phyloP scores from a whole-genome alignment of 495 filamentous ascomycete genomes.

The Lasiosphaeria miniovina region DNA sequence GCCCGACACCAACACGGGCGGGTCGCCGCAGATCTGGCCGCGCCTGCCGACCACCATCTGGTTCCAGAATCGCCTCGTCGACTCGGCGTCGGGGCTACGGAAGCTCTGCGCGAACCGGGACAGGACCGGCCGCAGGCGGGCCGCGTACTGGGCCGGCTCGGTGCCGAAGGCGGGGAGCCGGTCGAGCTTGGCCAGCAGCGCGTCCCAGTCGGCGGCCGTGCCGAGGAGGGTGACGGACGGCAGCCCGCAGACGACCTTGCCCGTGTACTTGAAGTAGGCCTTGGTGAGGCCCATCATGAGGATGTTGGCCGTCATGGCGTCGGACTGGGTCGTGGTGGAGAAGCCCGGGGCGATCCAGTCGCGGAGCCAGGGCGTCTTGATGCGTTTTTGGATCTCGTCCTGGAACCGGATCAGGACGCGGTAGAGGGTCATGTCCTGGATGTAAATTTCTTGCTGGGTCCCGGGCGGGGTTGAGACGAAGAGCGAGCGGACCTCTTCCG shows the following conservation, averaged over 20 bases:
- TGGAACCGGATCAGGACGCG: slow-evolving; percentile 21
- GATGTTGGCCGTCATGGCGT: slow-evolving; percentile 32
- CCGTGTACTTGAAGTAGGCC: slow-evolving; percentile 30
- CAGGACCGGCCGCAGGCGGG: slow-evolving; percentile 34
- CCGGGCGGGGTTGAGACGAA: slow-evolving; percentile 41
- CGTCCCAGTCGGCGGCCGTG: slow-evolving; percentile 33
- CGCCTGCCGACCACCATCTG: slow-evolving; percentile 25
- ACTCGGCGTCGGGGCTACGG: slow-evolving; percentile 31
- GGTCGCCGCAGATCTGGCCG: slow-evolving; percentile 22
- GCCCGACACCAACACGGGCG: slow-evolving; percentile 33
- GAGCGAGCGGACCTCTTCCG: slow-evolving; percentile 38
- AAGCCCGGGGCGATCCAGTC: slow-evolving; percentile 40
- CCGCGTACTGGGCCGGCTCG: slow-evolving; percentile 31
- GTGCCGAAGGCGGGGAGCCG: slow-evolving; percentile 32
- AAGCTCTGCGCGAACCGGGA: slow-evolving; percentile 34
- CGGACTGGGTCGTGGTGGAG: slow-evolving; percentile 32
- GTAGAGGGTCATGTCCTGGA: slow-evolving; percentile 25
- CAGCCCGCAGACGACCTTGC: slow-evolving; percentile 33
- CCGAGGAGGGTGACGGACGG: slow-evolving; percentile 41
- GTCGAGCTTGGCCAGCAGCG: slow-evolving; percentile 28
- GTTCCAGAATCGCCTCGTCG: slow-evolving; percentile 42
- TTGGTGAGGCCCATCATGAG: slow-evolving; percentile 42
- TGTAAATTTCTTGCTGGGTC: slow-evolving; percentile 38
- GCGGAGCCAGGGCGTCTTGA: slow-evolving; percentile 25
- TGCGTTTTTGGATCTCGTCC: slow-evolving; percentile 25